phyloP scores from a whole-genome alignment of 1,284 basidiomycete species.

The Sporisorium scitamineum region DNA sequence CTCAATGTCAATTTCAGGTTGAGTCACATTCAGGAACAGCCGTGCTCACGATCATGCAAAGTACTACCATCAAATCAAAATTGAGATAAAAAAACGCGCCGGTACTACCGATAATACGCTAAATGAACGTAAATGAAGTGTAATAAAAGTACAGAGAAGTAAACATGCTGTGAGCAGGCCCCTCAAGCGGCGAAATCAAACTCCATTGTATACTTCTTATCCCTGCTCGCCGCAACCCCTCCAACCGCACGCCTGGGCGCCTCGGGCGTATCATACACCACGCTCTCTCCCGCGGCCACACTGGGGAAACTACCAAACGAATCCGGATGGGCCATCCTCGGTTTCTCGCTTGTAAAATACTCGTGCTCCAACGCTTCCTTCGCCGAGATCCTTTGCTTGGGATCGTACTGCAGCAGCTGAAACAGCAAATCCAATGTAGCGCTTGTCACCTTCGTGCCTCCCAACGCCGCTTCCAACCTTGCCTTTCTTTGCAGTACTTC shows the following conservation, averaged over 20 bases:
- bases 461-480: slow-evolving; percentile 75
- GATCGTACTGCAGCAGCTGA: slow-evolving; percentile 87
- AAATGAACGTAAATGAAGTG: too few species aligned
- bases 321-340: slow-evolving; percentile 95
- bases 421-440: slow-evolving; percentile 87
- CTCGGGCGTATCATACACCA: not conserved
- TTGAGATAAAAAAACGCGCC: too few species aligned
- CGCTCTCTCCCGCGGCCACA: slow-evolving; percentile 89
- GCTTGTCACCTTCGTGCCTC: slow-evolving; percentile 73
- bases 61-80: too few species aligned
- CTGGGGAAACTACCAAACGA: slow-evolving; percentile 96
- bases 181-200: slow-evolving; percentile 27
- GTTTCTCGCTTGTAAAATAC: slow-evolving; percentile 88
- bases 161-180: too few species aligned
- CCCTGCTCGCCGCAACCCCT: not conserved
- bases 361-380: slow-evolving; percentile 89
- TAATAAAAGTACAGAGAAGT: too few species aligned
- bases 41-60: too few species aligned
- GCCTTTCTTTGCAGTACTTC: slow-evolving; percentile 32
- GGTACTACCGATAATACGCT: too few species aligned
- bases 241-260: slow-evolving; percentile 10
- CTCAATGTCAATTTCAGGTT: too few species aligned
- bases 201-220: slow-evolving; percentile 25
- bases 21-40: too few species aligned
- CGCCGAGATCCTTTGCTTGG: slow-evolving; percentile 83